These are phyloP conservation scores for Russula griseocarnosa DNA, from an alignment of 768 basidiomycete species.

Conservation along the genomic window DNA sequence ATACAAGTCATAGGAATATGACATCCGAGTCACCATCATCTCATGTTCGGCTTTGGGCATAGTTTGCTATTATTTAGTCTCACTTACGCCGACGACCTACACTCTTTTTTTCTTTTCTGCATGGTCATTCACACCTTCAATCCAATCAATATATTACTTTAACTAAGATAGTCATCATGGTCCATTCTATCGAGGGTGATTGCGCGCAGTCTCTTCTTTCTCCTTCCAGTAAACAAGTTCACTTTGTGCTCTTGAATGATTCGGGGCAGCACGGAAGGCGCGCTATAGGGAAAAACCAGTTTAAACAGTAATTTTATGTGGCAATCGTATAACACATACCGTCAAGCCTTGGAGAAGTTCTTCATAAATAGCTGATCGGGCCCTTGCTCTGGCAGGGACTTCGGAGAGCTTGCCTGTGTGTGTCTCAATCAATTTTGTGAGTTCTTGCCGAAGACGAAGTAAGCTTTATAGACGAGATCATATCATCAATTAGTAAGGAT, in stretches of 20 bases:
- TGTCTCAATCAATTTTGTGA: conserved; percentile 66
- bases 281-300: conserved; percentile 40
- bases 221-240: conserved; percentile 87
- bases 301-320: conserved; percentile 5
- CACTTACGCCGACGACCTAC: not conserved
- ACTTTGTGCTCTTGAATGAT: conserved; percentile 80
- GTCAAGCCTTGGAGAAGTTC: conserved; percentile 69
- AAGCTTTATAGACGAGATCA: conserved; percentile 47
- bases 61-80: conserved; percentile 12
- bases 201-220: conserved; percentile 71
- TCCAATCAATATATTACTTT: conserved; percentile 5
- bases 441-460: conserved; percentile 77
- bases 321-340: conserved; percentile 43
- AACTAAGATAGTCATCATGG: not conserved
- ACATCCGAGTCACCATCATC: not conserved
- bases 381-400: conserved; percentile 56
- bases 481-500: not conserved
- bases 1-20: conserved; percentile 33
- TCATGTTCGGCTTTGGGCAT: conserved; percentile 1
- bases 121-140: not conserved
- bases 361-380: conserved; percentile 71
- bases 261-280: conserved; percentile 57
- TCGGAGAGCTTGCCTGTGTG: conserved; percentile 71
- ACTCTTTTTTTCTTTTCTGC: not conserved
- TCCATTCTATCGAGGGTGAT: conserved; percentile 33